These are phyloP conservation scores for Fusarium temperatum DNA, from an alignment of 2,329 filamentous ascomycete genomes.

Conservation along the genomic window DNA sequence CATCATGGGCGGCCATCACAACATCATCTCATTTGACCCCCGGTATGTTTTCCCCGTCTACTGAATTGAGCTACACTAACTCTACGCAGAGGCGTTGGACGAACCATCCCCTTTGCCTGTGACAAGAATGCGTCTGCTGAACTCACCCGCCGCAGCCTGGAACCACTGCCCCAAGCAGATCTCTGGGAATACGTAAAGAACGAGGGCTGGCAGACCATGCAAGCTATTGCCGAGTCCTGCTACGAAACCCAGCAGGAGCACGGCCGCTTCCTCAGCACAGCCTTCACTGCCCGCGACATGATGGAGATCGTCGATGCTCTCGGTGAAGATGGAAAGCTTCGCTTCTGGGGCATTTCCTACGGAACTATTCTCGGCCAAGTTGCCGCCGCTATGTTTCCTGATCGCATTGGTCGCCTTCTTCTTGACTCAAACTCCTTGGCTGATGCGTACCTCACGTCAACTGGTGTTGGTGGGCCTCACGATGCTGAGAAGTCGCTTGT, in stretches of 20 bases:
- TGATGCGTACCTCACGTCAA: constrained; percentile 14
- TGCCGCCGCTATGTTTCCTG: constrained; percentile 36
- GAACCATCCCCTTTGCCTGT: constrained; percentile 32
- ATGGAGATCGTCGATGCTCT: constrained; percentile 52
- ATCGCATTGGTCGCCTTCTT: constrained; percentile 34
- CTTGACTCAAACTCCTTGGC: constrained; percentile 34
- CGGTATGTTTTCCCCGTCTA: constrained; percentile 6
- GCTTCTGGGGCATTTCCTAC: constrained; percentile 47
- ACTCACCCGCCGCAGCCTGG: constrained; percentile 1
- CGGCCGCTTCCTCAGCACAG: constrained; percentile 45
- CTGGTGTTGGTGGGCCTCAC: constrained; percentile 9
- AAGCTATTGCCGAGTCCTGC: constrained; percentile 34
- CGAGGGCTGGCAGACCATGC: not conserved
- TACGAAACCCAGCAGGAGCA: constrained; percentile 34
- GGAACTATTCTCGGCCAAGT: constrained; percentile 36
- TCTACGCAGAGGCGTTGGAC: constrained; percentile 13
- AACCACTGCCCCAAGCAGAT: constrained; percentile 1
- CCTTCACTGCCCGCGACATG: constrained; percentile 52
- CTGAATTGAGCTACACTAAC: not conserved
- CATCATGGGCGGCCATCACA: constrained; percentile 23
- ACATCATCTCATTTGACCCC: constrained; percentile 33
- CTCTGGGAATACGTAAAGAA: constrained; percentile 17
- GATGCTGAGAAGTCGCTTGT: constrained; percentile 22
- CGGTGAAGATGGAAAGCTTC: constrained; percentile 46
- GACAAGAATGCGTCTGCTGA: not conserved